Conservation (phyloP, 1,284 basidiomycete species). For the Irpex sp. region DNA sequence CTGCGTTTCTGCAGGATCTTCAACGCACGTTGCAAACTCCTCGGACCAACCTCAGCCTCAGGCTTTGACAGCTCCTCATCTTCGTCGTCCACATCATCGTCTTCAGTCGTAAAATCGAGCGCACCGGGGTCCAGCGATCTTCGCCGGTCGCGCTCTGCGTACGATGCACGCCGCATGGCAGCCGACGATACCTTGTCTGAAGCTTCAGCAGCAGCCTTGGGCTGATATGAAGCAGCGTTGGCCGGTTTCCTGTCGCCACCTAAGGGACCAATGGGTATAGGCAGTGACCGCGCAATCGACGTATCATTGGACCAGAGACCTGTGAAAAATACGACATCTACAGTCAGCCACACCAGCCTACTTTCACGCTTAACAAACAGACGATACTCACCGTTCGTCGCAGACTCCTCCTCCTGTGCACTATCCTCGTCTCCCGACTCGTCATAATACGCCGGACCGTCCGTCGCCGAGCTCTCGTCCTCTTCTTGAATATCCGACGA, state of each 20-base stretch:
- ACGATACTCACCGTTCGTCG: background rate
- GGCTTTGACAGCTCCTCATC: slow-evolving; percentile 18
- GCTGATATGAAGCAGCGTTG: slow-evolving; percentile 46
- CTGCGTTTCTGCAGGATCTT: slow-evolving; percentile 54
- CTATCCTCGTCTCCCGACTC: slow-evolving; percentile 29
- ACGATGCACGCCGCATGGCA: slow-evolving; percentile 51
- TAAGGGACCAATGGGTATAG: slow-evolving; percentile 49
- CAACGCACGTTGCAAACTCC: slow-evolving; percentile 53
- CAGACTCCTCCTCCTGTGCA: slow-evolving; percentile 14
- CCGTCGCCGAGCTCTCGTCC: slow-evolving; percentile 21
- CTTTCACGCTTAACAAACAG: too few relatives aligned
- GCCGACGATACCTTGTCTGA: slow-evolving; percentile 34
- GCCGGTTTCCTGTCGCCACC: slow-evolving; percentile 21
- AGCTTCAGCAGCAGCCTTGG: slow-evolving; percentile 37
- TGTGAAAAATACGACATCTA: background rate
- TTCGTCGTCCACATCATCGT: slow-evolving; percentile 38
- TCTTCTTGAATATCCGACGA: slow-evolving; percentile 42
- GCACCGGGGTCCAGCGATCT: slow-evolving; percentile 63
- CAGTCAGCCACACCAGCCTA: too few relatives aligned
- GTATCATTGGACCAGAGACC: slow-evolving; percentile 9
- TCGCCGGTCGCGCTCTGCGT: slow-evolving; percentile 59
- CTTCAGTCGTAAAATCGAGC: slow-evolving; percentile 49
- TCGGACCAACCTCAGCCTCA: slow-evolving; percentile 32
- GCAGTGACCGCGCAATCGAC: slow-evolving; percentile 48
- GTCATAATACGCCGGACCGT: slow-evolving; percentile 16